Percentiles rank a stretch among this genome's conserved stretches.
Conservation (phyloP, 2,329 filamentous ascomycete genomes). For the Exophiala sideris region DNA sequence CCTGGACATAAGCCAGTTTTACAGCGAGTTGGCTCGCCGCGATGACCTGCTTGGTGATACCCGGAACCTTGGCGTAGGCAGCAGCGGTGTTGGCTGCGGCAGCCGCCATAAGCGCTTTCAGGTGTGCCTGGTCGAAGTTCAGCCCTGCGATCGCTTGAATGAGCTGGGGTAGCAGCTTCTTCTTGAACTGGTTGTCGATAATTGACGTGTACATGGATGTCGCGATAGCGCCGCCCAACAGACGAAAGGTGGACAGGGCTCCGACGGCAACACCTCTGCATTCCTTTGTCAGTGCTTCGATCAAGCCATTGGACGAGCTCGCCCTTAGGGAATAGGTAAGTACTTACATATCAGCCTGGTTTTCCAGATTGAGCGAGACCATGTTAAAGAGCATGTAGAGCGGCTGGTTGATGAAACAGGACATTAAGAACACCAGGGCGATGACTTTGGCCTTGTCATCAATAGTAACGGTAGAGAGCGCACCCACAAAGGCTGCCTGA, state of each 20-base stretch:
- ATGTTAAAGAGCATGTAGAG: conserved; percentile 20
- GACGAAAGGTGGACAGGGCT: conserved; percentile 29
- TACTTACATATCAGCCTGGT: conserved; percentile 18
- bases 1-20: conserved; percentile 41
- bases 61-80: conserved; percentile 31
- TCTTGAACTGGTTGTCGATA: conserved; percentile 21
- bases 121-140: conserved; percentile 36
- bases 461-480: conserved; percentile 7
- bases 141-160: conserved; percentile 35
- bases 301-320: neutral
- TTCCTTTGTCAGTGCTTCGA: neutral
- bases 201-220: conserved; percentile 30
- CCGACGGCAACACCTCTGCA: conserved; percentile 27
- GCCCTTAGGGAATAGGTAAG: neutral
- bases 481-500: conserved; percentile 12
- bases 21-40: conserved; percentile 35
- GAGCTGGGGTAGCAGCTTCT: conserved; percentile 6
- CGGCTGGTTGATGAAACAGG: neutral
- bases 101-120: conserved; percentile 35
- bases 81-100: conserved; percentile 35
- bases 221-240: conserved; percentile 27
- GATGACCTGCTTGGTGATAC: conserved; percentile 35
- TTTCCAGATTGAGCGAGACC: conserved; percentile 18
- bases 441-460: conserved; percentile 16
- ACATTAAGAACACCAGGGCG: neutral